A percentile compares a stretch with the other conserved stretches of the same genome.
These are phyloP conservation scores for Colletotrichum chrysophilum DNA, from an alignment of 2,329 filamentous ascomycete species.

Conservation along the genomic window DNA sequence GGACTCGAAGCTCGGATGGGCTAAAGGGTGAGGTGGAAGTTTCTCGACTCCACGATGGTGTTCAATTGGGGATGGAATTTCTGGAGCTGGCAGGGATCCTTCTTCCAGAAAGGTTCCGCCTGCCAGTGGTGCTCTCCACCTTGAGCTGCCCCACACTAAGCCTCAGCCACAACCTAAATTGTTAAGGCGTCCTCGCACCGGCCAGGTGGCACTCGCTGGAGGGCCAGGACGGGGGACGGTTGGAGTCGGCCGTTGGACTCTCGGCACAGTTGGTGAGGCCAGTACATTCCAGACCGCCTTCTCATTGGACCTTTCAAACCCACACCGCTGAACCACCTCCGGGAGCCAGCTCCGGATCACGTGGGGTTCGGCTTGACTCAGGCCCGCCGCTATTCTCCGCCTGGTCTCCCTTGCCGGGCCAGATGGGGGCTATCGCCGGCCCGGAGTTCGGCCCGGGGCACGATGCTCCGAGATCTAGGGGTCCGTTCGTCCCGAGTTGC, in stretches of 20 bases:
- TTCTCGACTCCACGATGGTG: conserved; percentile 37
- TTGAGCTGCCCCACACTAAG: conserved; percentile 3
- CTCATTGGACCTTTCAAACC: not conserved
- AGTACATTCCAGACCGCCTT: not conserved
- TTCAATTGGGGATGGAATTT: conserved; percentile 24
- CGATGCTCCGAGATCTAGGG: not conserved
- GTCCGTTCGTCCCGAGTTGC: not conserved
- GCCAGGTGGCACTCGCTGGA: not conserved
- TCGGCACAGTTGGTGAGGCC: not conserved
- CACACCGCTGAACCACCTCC: not conserved
- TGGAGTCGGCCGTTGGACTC: not conserved
- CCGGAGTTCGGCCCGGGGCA: not conserved
- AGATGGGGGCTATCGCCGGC: not conserved
- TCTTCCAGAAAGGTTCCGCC: conserved; percentile 14
- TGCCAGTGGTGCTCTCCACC: conserved; percentile 8
- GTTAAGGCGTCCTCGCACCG: not conserved
- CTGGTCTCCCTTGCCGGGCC: not conserved
- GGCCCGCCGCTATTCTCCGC: not conserved
- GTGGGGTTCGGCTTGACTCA: not conserved
- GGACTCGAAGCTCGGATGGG: conserved; percentile 26
- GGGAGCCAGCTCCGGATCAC: not conserved
- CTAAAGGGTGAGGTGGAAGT: conserved; percentile 48
- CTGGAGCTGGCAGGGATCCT: conserved; percentile 13
- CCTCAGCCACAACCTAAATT: conserved; percentile 22
- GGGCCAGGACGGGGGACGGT: not conserved